Conservation (phyloP, 345 rosid species). For the Brassica napus region Da-Ae NC_063452.1:61580501-61581000, state of each 20-base stretch:
- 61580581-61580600: constrained; percentile 54
- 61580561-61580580: constrained; percentile 51
- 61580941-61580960: no score
- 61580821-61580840: constrained; percentile 69
- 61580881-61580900: constrained; percentile 83
- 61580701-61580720: neutral
- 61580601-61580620: constrained; percentile 74
- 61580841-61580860: constrained; percentile 37
- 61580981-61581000: no score
- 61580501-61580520: constrained; percentile 42
- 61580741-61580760: neutral
- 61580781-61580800: neutral
- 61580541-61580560: neutral
- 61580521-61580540: constrained; percentile 40
- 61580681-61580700: neutral
- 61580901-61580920: constrained; percentile 38
- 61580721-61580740: neutral
- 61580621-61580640: constrained; percentile 64
- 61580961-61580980: no score
- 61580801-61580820: constrained; percentile 52
- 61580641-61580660: constrained; percentile 50
- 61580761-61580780: neutral
- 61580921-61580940: no score
- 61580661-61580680: constrained; percentile 74
- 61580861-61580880: constrained; percentile 60